Evolutionary conservation across 1,139 yeast genomes (phyloP), one percentile per base, ranked within the genome.

Genomic region (Yamadazyma mexicana): DNA sequence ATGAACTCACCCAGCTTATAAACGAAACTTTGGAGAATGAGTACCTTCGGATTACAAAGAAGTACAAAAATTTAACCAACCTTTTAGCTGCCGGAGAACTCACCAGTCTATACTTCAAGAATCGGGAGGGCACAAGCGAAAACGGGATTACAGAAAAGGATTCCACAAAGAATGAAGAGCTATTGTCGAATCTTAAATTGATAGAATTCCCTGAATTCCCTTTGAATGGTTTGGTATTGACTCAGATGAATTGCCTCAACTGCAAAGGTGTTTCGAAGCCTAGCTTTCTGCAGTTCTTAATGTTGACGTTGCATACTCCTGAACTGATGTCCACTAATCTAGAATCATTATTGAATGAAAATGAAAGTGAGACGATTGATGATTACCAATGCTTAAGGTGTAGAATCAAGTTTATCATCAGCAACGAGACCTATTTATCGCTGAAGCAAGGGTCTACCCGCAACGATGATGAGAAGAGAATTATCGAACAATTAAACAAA

Each of bases 301-400:
- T 89, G 53, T 64, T 85, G 33, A 87, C 96, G 1, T 62, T 88
- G 34, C 81, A 81, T 45, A 81, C 88, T 0, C 97, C 97, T 0
- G 83, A 84, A 54, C 62, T 67, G 32, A 46, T 63, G 1, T 54
- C 66, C 2, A 73, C 79, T 0, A 63, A 73, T 4, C 59, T 89
- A 30, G 73, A 74, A 3, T 73, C 73, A 0, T 64, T 91, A 51
- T 61, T 89, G 25, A 65, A 67, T 26, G 74, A 75, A n/a, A 75
- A 75, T 49, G 80, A 81, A 46, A 68, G 77, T 2, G 97, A 89
- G 54, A 67, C 79, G 1, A 87, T 89, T 33, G 84, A 79, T 35
- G 96, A 84, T 18, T 89, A 87, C 52, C 86, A 88, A 15, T 89
- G 97, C 55, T 57, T 83, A 31, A 70, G 75, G 43, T 89, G 97